phyloP scores from a whole-genome alignment of 148 eudicot species.

The Chenopodium berlandieri region DNA sequence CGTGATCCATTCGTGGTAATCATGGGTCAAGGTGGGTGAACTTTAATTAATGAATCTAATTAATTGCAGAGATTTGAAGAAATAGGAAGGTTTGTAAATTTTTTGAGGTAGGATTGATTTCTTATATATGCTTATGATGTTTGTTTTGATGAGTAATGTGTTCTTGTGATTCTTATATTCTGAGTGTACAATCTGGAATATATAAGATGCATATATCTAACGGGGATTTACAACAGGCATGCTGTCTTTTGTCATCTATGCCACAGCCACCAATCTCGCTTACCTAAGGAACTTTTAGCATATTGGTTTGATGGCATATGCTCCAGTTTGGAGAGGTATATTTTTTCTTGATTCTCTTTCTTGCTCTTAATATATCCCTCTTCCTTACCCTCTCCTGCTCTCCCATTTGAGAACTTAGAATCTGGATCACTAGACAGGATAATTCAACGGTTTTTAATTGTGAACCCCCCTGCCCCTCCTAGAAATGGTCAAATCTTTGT shows the following conservation, averaged over 20 bases:
- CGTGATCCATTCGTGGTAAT: not conserved
- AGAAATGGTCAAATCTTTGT: too few species aligned
- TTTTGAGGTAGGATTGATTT: not conserved
- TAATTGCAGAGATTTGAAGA: not conserved
- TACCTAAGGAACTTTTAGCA: conserved; percentile 56
- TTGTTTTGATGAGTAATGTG: not conserved
- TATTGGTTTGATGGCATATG: conserved; percentile 85
- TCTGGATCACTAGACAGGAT: not conserved
- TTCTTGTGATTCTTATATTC: not conserved
- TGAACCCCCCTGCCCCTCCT: too few species aligned
- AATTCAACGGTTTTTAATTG: not conserved
- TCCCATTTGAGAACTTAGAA: not conserved
- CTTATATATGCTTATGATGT: not conserved
- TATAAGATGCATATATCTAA: not conserved
- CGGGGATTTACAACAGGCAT: conserved; percentile 55
- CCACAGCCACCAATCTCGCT: conserved; percentile 46
- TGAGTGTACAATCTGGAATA: conserved; percentile 6
- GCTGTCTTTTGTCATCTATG: conserved; percentile 69
- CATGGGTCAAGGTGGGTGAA: not conserved
- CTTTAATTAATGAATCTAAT: not conserved
- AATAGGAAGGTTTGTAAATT: not conserved
- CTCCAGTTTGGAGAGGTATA: conserved; percentile 74
- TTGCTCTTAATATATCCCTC: not conserved
- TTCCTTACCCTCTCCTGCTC: not conserved
- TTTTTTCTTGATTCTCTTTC: conserved; percentile 8